Evolutionary conservation across 371 early-diverging fungal species (phyloP).

Genomic region (Mortierella sp.): DNA sequence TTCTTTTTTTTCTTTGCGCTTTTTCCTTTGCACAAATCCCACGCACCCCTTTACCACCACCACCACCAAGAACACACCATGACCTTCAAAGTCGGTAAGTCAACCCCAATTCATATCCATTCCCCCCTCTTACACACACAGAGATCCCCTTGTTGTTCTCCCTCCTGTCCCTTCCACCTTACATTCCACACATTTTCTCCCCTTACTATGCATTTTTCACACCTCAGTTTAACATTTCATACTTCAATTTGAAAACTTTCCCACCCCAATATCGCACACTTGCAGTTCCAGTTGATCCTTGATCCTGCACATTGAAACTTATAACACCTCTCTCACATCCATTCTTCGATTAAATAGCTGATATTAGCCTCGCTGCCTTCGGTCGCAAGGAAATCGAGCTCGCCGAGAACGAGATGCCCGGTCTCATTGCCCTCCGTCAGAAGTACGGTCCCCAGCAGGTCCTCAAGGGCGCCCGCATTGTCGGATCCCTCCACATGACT

Average conservation of each 20-base stretch:
- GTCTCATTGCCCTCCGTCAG: conserved; percentile 93
- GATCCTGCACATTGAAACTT: too few species aligned
- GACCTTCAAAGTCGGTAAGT: conserved; percentile 37
- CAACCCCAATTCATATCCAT: neutral
- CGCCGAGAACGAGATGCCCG: conserved; percentile 99
- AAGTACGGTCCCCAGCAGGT: conserved; percentile 95
- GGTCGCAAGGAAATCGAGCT: conserved; percentile 96
- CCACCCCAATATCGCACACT: conserved; percentile 97
- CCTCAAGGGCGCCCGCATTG: conserved; percentile 97
- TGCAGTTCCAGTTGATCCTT: conserved; percentile 99
- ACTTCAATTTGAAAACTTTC: conserved; percentile 26
- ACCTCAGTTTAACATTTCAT: neutral
- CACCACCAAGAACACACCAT: conserved; percentile 1
- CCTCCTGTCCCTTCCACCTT: neutral
- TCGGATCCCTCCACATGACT: conserved; percentile 98
- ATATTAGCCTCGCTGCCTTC: conserved; percentile 93
- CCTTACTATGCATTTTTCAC: neutral
- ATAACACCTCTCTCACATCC: too few species aligned
- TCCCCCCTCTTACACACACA: neutral
- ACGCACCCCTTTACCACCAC: conserved; percentile 10
- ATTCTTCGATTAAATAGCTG: too few species aligned
- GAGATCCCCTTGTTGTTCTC: neutral
- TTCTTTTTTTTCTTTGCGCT: conserved; percentile 13
- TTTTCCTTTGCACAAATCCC: conserved; percentile 1
- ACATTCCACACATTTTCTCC: neutral